phyloP scores from a whole-genome alignment of 2,329 filamentous ascomycete species.

The Sporothrix schenckii region DNA sequence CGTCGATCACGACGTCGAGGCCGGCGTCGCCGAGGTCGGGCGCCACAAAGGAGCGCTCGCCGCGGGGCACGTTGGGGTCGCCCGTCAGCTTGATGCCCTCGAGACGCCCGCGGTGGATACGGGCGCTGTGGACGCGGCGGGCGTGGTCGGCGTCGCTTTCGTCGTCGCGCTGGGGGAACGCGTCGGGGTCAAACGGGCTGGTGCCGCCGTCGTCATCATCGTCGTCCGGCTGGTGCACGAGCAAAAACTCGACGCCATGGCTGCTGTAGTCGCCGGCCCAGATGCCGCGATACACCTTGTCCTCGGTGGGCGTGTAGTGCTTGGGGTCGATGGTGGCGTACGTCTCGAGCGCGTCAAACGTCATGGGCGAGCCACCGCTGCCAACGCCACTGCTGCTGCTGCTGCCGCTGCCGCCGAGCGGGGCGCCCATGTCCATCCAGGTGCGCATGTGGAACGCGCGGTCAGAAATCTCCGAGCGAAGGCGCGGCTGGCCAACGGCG shows the following conservation, averaged over 20 bases:
- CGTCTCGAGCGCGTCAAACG: conserved; percentile 58
- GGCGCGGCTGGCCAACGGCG: conserved; percentile 47
- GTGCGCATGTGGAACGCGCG: conserved; percentile 72
- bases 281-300: conserved; percentile 85
- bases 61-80: conserved; percentile 85
- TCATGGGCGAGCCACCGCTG: not conserved
- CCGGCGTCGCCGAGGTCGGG: conserved; percentile 73
- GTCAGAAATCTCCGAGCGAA: conserved; percentile 64
- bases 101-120: conserved; percentile 66
- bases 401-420: too few species aligned
- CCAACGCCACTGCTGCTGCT: too few species aligned
- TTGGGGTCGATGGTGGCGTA: conserved; percentile 71
- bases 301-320: conserved; percentile 76
- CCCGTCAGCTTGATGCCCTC: conserved; percentile 91
- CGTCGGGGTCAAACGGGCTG: conserved; percentile 45
- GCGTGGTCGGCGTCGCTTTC: conserved; percentile 55
- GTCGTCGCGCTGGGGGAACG: conserved; percentile 42
- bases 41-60: conserved; percentile 79
- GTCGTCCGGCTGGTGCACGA: conserved; percentile 71
- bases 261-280: conserved; percentile 90
- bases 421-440: conserved; percentile 62
- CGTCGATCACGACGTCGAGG: conserved; percentile 64
- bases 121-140: conserved; percentile 50
- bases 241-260: conserved; percentile 86
- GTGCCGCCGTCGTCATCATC: not conserved